Base-by-base conservation (phyloP, 352 stramenopile genomes). In the Phytophthora sp. region DNA sequence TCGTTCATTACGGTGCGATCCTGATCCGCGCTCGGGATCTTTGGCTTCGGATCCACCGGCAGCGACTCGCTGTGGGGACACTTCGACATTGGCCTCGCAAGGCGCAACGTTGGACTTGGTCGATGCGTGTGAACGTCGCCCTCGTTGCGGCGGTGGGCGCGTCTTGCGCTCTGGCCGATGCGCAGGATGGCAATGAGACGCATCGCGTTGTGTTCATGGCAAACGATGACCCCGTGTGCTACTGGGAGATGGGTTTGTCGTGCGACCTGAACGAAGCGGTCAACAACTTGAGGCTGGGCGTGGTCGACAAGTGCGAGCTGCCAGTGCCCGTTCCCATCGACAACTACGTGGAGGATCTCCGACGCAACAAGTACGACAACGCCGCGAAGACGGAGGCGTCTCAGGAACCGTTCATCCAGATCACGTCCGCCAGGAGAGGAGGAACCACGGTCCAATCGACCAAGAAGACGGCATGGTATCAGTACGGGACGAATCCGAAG, bases 341-440 rank as follows among this genome's bases (percentile, higher is more conserved):
- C 55, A 71, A 66, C 54, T 71, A 66, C 58, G 54, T 66, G 8
- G 28, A 9, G 12, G 62, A 66, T 20, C 21, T 27, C 8, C 49
- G 54, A 17, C 18, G 18, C 31, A 66, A 62, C 41, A 51, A 59
- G 21, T 54, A 44, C 48, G 48, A 66, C 32, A 15, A 41, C 52
- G 4, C 11, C 13, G 23, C 38, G 6, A 21, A 43, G 15, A 41
- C 32, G 30, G 20, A n/a, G 20, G 54, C 34, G 3, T 41, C 41
- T 1, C 39, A 60, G 37, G 24, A 46, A 9, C 35, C 45, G 26
- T 58, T 37, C 38, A 45, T 54, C 39, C 37, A 50, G n/a, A 42
- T 66, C 30, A 32, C 45, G 24, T 31, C 45, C 0, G 31, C 18
- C 7, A 34, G 4, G 11, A 20, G 18, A n/a, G 30, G 21, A 20